Percentiles rank a stretch among this genome's conserved stretches.
These are phyloP conservation scores for Pseudocercospora fijiensis DNA, from an alignment of 2,329 filamentous ascomycete genomes.

Conservation along the genomic window DNA sequence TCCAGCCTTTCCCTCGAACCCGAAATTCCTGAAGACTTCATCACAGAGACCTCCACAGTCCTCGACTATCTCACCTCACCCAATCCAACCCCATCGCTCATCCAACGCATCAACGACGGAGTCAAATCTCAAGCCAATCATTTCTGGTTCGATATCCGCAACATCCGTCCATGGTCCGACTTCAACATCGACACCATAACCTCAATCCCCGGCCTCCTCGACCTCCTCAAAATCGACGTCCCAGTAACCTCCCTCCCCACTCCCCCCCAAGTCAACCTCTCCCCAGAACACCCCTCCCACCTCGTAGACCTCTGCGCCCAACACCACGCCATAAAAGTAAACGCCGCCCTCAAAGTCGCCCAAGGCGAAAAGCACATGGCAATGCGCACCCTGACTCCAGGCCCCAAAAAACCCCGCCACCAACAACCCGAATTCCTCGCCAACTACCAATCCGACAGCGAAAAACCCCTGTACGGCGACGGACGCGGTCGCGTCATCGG, in stretches of 20 bases:
- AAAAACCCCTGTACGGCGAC: slow-evolving; percentile 50
- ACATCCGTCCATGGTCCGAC: slow-evolving; percentile 76
- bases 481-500: slow-evolving; percentile 66
- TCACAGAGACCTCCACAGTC: slow-evolving; percentile 62
- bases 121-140: slow-evolving; percentile 70
- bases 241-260: slow-evolving; percentile 61
- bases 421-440: slow-evolving; percentile 66
- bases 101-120: slow-evolving; percentile 70
- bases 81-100: slow-evolving; percentile 79
- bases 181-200: slow-evolving; percentile 74
- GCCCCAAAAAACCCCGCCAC: slow-evolving; percentile 41
- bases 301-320: slow-evolving; percentile 73
- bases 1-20: slow-evolving; percentile 46
- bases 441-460: slow-evolving; percentile 56
- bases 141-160: slow-evolving; percentile 96
- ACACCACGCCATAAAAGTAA: slow-evolving; percentile 83
- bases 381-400: slow-evolving; percentile 46
- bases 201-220: slow-evolving; percentile 68
- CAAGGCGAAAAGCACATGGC: slow-evolving; percentile 66
- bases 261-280: slow-evolving; percentile 58
- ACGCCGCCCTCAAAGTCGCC: slow-evolving; percentile 75
- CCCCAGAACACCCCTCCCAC: slow-evolving; percentile 67
- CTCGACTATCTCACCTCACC: slow-evolving; percentile 73
- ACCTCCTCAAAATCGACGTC: slow-evolving; percentile 65
- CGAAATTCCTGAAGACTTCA: slow-evolving; percentile 35